Base-by-base conservation (phyloP, 352 stramenopile genomes). In the Phytophthora macrochlamydospora region DNA sequence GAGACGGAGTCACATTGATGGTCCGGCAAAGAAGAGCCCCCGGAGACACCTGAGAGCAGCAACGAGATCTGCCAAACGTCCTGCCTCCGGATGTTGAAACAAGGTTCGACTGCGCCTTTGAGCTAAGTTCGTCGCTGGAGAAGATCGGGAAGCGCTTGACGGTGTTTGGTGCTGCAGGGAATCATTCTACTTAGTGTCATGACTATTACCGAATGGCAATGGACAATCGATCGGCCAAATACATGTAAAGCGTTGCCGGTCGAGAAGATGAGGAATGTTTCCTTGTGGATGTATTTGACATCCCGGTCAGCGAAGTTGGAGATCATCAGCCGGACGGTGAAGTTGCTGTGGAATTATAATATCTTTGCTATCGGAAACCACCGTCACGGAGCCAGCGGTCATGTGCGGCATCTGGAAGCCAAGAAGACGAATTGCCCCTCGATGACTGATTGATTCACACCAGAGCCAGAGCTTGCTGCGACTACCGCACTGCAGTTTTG, bases 11-110 rank as follows among this genome's bases (percentile, higher is more conserved):
- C n/a, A 14, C 33, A 24, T 44, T 62, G 32, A 18, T 40, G 37
- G 38, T 56, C 29, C 40, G 56, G 48, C 52, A 71, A 54, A 50
- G 64, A 75, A 55, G 65, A 75, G 67, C 52, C 56, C 44, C 18
- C 43, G 43, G 43, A 49, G 43, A 49, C 43, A 49, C 43, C 6
- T n/a, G 29, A 29, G 43, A n/a, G 14, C 12, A n/a, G 14, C 43
- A 49, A 29, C 29, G 43, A 28, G 43, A 49, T 49, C 12, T 49
- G 43, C 43, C 14, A 49, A 37, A 52, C 11, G 30, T 38, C 35
- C 38, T 37, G 11, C 4, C 28, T 52, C 30, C 46, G 28, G 46
- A 52, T 52, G 46, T 52, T 33, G 28, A 38, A 37, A 29, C 28
- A 38, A 52, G 18, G 43, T 49, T 49, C 13, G 43, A 49, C 18